These are phyloP conservation scores for Gossypium laxum DNA, from an alignment of 441 rosid genomes.

Conservation along the genomic window DNA sequence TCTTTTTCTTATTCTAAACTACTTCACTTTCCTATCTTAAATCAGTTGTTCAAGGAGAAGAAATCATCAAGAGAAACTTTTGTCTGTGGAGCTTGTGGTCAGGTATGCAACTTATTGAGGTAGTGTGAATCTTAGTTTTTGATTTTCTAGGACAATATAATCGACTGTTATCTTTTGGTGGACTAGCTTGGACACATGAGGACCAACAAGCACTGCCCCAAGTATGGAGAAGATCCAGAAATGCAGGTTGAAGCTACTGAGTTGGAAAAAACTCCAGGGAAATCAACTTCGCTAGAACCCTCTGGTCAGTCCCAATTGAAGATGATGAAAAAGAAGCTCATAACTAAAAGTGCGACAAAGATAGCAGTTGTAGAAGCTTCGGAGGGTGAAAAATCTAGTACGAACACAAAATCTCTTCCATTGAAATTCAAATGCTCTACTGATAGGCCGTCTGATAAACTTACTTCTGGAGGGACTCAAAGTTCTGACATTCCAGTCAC, in stretches of 20 bases:
- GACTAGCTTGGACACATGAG: slow-evolving; percentile 96
- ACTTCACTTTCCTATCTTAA: slow-evolving; percentile 12
- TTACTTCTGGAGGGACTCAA: slow-evolving; percentile 33
- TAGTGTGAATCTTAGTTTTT: slow-evolving; percentile 2
- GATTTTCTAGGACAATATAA: slow-evolving; percentile 11
- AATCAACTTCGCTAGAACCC: slow-evolving; percentile 43
- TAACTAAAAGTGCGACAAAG: slow-evolving; percentile 38
- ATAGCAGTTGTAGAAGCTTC: slow-evolving; percentile 37
- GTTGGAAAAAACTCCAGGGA: slow-evolving; percentile 46
- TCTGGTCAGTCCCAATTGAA: slow-evolving; percentile 48
- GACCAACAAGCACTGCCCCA: slow-evolving; percentile 96
- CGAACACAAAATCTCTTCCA: slow-evolving; percentile 52
- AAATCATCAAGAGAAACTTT: slow-evolving; percentile 88
- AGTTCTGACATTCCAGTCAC: slow-evolving; percentile 43
- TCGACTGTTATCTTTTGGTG: slow-evolving; percentile 16
- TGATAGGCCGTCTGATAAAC: slow-evolving; percentile 47
- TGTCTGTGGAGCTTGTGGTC: slow-evolving; percentile 94
- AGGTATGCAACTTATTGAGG: slow-evolving; percentile 41
- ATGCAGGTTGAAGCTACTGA: slow-evolving; percentile 42
- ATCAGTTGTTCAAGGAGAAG: slow-evolving; percentile 75
- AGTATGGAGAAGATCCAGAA: slow-evolving; percentile 75
- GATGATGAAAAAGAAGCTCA: slow-evolving; percentile 46
- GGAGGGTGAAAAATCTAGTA: slow-evolving; percentile 46
- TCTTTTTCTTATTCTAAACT: background rate
- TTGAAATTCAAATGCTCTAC: slow-evolving; percentile 67